phyloP scores from a whole-genome alignment of 2,329 filamentous ascomycete genomes.

The Trichoderma koningiopsis region DNA sequence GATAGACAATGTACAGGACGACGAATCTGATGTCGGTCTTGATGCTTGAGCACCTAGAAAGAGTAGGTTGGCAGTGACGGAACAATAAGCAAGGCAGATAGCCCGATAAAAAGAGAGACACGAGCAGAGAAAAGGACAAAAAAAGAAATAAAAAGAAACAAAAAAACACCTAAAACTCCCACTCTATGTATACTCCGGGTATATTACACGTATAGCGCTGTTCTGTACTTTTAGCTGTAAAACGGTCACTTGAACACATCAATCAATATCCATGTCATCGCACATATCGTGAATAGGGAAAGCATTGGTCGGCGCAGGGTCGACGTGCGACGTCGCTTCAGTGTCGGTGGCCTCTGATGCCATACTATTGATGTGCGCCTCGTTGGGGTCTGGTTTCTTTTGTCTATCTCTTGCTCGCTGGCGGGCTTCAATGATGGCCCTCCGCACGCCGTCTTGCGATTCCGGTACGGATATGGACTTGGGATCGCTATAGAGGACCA shows the following conservation, averaged over 20 bases:
- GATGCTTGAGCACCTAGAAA: not conserved
- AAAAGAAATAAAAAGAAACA: not conserved
- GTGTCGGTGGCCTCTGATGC: not conserved
- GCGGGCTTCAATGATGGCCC: constrained; percentile 79
- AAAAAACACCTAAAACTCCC: not conserved
- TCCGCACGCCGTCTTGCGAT: constrained; percentile 75
- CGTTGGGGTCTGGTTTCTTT: constrained; percentile 34
- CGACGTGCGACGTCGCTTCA: not conserved
- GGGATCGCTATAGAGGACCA: constrained; percentile 85
- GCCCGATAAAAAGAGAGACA: not conserved
- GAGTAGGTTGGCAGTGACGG: not conserved
- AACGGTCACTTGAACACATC: constrained; percentile 1
- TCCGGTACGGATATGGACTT: constrained; percentile 73
- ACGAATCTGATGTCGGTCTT: not conserved
- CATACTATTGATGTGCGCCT: not conserved
- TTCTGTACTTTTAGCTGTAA: not conserved
- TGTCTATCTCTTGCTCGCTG: constrained; percentile 65
- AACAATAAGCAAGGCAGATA: not conserved
- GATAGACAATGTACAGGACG: not conserved
- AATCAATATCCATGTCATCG: constrained; percentile 69
- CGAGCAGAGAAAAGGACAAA: not conserved
- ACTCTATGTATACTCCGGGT: not conserved
- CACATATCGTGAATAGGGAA: constrained; percentile 44
- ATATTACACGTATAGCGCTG: constrained; percentile 12
- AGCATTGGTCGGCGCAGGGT: constrained; percentile 1